Conservation (phyloP, 148 eudicot species). For the Nepenthes mirabilis region DNA sequence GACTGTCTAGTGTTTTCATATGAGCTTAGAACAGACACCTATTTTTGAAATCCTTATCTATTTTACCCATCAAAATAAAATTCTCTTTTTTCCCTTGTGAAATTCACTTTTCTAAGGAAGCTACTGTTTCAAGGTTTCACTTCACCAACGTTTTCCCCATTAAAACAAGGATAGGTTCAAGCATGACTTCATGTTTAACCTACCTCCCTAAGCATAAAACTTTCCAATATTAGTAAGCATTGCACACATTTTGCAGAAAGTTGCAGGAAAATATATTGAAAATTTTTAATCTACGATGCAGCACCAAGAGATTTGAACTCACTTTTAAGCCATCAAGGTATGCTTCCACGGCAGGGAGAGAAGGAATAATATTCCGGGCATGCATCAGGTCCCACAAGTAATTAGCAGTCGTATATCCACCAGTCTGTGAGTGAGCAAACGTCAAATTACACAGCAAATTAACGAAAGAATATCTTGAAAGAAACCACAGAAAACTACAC, state of each 20-base stretch:
- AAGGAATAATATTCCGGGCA: conserved; percentile 32
- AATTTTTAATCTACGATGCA: neutral
- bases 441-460: neutral
- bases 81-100: too few relatives aligned
- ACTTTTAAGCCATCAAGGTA: conserved; percentile 70
- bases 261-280: neutral
- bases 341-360: conserved; percentile 65
- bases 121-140: too few relatives aligned
- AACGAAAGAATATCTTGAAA: neutral
- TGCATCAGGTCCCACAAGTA: conserved; percentile 87
- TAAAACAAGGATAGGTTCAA: neutral
- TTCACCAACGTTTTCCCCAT: too few relatives aligned
- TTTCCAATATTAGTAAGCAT: neutral
- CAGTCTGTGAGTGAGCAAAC: conserved; percentile 31
- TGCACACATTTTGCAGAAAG: neutral
- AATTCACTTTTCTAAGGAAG: too few relatives aligned
- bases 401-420: conserved; percentile 67
- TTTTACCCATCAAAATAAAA: too few relatives aligned
- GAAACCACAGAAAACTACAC: neutral
- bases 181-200: neutral
- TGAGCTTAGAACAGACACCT: too few relatives aligned
- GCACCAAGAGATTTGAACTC: conserved; percentile 14
- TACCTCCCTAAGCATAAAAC: neutral
- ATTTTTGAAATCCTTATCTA: too few relatives aligned
- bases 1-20: too few relatives aligned